phyloP scores from a whole-genome alignment of 2,329 filamentous ascomycete species.

The Clonostachys chloroleuca region DNA sequence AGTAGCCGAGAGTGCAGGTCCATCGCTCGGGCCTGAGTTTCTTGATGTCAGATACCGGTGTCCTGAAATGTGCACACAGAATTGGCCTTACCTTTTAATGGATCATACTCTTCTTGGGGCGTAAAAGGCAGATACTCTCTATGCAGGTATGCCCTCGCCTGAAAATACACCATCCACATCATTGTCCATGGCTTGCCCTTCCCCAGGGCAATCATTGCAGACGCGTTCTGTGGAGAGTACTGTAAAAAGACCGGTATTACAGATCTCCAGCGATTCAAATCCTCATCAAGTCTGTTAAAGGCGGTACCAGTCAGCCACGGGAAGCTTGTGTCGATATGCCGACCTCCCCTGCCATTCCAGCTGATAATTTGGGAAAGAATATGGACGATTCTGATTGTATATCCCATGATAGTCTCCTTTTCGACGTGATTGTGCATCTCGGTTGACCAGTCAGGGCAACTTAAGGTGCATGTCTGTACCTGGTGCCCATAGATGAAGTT shows the following conservation, averaged over 20 bases:
- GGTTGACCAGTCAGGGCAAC: not conserved
- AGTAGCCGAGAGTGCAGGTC: not conserved
- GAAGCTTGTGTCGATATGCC: not conserved
- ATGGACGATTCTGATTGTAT: not conserved
- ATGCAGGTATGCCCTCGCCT: constrained; percentile 1
- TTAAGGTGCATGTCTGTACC: not conserved
- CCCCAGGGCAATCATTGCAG: not conserved
- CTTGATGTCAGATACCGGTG: not conserved
- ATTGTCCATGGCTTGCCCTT: not conserved
- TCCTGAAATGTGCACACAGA: not conserved
- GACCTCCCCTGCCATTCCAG: not conserved
- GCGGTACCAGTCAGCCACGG: not conserved
- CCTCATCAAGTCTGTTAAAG: not conserved
- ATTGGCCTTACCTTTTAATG: not conserved
- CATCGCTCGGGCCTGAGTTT: not conserved
- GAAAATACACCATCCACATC: constrained; percentile 1
- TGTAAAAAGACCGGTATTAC: not conserved
- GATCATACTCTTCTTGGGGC: not conserved
- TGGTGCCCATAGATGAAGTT: not conserved
- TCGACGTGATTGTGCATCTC: not conserved
- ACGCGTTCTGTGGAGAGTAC: not conserved
- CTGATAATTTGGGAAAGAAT: not conserved
- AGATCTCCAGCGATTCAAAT: not conserved
- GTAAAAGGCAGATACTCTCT: constrained; percentile 1
- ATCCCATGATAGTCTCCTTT: not conserved